Evolutionary conservation across 257 asterid genomes (phyloP), one percentile per base, ranked within the genome.

Genomic region (Ligustrum vulgare): DNA sequence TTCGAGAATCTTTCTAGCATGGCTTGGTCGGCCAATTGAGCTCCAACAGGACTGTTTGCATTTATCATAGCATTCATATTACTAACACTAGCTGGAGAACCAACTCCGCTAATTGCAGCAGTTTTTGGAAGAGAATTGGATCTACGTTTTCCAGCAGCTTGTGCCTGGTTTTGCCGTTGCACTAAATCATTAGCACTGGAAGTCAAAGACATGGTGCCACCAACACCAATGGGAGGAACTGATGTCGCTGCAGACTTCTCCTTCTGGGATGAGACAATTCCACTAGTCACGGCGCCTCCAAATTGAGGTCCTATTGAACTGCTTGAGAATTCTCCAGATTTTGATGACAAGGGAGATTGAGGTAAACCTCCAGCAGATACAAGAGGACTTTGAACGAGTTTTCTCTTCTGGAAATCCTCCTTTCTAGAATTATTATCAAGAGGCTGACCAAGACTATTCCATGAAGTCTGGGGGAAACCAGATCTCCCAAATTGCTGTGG

Each of bases 261-360:
- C 86, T 90, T 94, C 62, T 87, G 91, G 74, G 93, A 83, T 49
- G 87, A 80, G 31, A 89, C 80, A 73, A 83, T 84, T 65, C 96
- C 91, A 80, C 94, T 91, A 63, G 86, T 86, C 76, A 87, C 92
- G 71, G 80, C 95, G 28, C 87, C 85, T 77, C 97, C 98, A 77
- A 89, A 90, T 75, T 92, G 98, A 70, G 83, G 94, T 65, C 98
- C 98, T 47, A 91, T 82, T 25, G 98, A 94, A 78, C 97, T 97
- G 76, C 95, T 90, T n/a, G 97, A 94, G 81, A 94, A 86, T 84
- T 94, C 98, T 66, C 97, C 98, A 35, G 98, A 94, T 80, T 87
- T 94, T 43, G 98, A 94, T 3, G 98, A 92, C 84, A 94, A 81
- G 23, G 98, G 98, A 84, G 98, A 93, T 77, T 91, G 98, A 73